phyloP scores from a whole-genome alignment of 164 flowering plant species.

The Umbilicus rupestris region DNA sequence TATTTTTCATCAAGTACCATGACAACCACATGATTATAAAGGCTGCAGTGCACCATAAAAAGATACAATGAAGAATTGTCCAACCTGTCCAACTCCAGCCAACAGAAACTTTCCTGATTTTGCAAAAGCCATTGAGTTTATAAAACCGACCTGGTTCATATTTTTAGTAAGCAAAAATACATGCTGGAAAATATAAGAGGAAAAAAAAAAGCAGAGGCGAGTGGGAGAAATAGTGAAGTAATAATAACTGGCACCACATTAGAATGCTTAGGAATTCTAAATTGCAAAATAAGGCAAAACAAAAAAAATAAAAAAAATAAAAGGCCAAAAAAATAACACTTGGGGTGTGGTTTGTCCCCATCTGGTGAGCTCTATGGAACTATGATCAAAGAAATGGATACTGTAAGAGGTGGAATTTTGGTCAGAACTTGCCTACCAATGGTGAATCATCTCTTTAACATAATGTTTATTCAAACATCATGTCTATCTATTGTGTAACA shows the following conservation, averaged over 20 bases:
- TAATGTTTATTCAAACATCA: background rate
- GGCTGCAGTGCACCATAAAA: background rate
- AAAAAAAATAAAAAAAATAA: background rate
- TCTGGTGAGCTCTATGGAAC: background rate
- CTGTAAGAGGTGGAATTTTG: background rate
- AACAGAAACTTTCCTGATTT: slow-evolving; percentile 75
- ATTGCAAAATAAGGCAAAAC: background rate
- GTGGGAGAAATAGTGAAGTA: background rate
- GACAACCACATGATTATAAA: background rate
- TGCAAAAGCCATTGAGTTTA: slow-evolving; percentile 77
- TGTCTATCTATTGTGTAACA: background rate
- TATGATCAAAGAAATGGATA: background rate
- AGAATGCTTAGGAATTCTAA: background rate
- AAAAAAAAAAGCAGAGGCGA: background rate
- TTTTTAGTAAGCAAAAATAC: background rate
- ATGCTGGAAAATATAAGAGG: too few relatives aligned
- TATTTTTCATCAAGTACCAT: too few relatives aligned
- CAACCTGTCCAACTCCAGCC: slow-evolving; percentile 92
- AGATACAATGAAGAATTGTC: background rate
- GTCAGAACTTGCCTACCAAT: background rate
- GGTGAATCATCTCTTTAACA: background rate
- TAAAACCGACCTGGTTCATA: slow-evolving; percentile 64
- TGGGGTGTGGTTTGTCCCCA: background rate
- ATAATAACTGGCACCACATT: background rate
- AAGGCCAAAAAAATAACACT: background rate